These are phyloP conservation scores for Angophora floribunda DNA, from an alignment of 345 rosid genomes.

Conservation along the genomic window DNA sequence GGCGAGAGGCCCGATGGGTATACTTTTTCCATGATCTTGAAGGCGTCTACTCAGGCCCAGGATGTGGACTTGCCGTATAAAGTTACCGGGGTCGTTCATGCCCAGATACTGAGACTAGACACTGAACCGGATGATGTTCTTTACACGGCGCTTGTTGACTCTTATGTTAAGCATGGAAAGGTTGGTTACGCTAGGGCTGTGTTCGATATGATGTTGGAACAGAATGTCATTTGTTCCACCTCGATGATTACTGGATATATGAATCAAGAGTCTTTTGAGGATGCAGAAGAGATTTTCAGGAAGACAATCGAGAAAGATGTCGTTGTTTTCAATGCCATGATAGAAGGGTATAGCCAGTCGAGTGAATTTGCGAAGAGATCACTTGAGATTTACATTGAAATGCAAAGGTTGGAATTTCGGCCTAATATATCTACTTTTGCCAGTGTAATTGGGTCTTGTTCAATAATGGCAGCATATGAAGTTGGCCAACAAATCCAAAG, in stretches of 20 bases:
- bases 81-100: slow-evolving; percentile 44
- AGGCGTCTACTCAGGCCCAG: slow-evolving; percentile 44
- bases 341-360: slow-evolving; percentile 81
- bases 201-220: slow-evolving; percentile 59
- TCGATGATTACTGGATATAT: slow-evolving; percentile 88
- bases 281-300: slow-evolving; percentile 59
- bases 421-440: slow-evolving; percentile 73
- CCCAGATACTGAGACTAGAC: slow-evolving; percentile 41
- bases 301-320: slow-evolving; percentile 47
- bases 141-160: slow-evolving; percentile 62
- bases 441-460: slow-evolving; percentile 81
- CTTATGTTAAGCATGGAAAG: slow-evolving; percentile 62
- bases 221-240: slow-evolving; percentile 69
- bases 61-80: slow-evolving; percentile 11
- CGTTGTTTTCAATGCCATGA: slow-evolving; percentile 88
- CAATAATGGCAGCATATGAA: slow-evolving; percentile 50
- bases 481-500: slow-evolving; percentile 67
- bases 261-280: slow-evolving; percentile 43
- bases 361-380: slow-evolving; percentile 44
- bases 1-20: slow-evolving; percentile 66
- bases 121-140: slow-evolving; percentile 69
- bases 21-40: slow-evolving; percentile 75
- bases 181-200: slow-evolving; percentile 56
- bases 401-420: slow-evolving; percentile 51
- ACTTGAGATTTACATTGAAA: slow-evolving; percentile 40